Conservation (phyloP, 805 yeast species). For the Saturnispora silvae region DNA sequence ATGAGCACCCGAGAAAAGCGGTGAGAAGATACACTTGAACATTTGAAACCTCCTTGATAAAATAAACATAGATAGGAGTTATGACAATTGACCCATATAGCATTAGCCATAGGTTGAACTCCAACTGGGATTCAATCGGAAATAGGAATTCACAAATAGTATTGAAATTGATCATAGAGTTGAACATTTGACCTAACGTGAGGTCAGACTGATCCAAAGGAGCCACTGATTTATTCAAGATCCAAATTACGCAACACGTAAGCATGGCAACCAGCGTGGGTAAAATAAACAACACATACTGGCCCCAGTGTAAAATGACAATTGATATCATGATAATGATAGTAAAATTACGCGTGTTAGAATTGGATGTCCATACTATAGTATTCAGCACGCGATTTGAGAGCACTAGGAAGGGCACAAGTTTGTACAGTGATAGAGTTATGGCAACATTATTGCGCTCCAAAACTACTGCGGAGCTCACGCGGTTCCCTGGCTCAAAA, state of each 20-base stretch:
- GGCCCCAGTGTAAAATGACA: slow-evolving; percentile 35
- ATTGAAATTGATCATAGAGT: slow-evolving; percentile 35
- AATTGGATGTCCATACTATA: slow-evolving; percentile 47
- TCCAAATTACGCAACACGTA: slow-evolving; percentile 36
- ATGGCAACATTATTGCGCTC: slow-evolving; percentile 29
- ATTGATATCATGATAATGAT: slow-evolving; percentile 28
- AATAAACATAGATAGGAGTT: slow-evolving; percentile 35
- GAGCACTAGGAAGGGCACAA: slow-evolving; percentile 37
- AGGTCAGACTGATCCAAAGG: slow-evolving; percentile 25
- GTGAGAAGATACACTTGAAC: slow-evolving; percentile 26
- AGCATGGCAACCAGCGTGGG: slow-evolving; percentile 30
- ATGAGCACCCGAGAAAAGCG: slow-evolving; percentile 29
- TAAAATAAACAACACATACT: slow-evolving; percentile 26
- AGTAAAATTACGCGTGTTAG: slow-evolving; percentile 34
- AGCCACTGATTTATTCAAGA: slow-evolving; percentile 30
- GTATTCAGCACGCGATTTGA: slow-evolving; percentile 35
- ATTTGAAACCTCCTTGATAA: slow-evolving; percentile 26
- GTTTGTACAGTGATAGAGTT: slow-evolving; percentile 35
- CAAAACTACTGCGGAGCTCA: neutral
- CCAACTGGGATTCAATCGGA: slow-evolving; percentile 12
- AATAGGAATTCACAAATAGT: slow-evolving; percentile 29
- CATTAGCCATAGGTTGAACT: slow-evolving; percentile 12
- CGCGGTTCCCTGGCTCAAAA: slow-evolving; percentile 4
- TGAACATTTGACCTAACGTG: slow-evolving; percentile 42
- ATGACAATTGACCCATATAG: slow-evolving; percentile 24